Evolutionary conservation across 164 flowering plant species (phyloP).

Genomic region (Aristolochia contorta): DNA sequence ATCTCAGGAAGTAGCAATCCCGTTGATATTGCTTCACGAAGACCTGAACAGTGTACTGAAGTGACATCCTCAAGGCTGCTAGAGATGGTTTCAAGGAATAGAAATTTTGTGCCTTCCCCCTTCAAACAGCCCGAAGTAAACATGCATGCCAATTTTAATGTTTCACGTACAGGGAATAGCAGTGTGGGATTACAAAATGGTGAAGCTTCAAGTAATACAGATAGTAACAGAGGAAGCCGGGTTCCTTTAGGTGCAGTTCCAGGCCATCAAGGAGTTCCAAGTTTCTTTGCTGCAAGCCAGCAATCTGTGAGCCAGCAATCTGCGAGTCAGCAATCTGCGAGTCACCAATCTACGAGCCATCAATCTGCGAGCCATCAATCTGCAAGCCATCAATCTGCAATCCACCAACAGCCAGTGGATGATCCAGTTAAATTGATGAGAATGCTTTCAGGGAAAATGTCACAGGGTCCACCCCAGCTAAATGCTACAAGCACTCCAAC

Average conservation of each 20-base stretch:
- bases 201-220: slow-evolving; percentile 16
- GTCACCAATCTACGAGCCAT: too few relatives aligned
- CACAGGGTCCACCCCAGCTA: slow-evolving; percentile 26
- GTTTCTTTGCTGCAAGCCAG: slow-evolving; percentile 24
- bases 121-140: slow-evolving; percentile 23
- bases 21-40: slow-evolving; percentile 19
- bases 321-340: too few relatives aligned
- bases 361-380: too few relatives aligned
- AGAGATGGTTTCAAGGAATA: slow-evolving; percentile 26
- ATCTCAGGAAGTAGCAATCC: slow-evolving; percentile 21
- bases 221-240: slow-evolving; percentile 12
- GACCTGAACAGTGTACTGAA: slow-evolving; percentile 24
- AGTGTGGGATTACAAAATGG: slow-evolving; percentile 33
- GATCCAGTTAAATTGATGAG: slow-evolving; percentile 74
- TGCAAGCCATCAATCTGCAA: slow-evolving; percentile 4
- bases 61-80: slow-evolving; percentile 22
- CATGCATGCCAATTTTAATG: not conserved
- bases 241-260: slow-evolving; percentile 20
- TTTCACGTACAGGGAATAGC: not conserved
- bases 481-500: slow-evolving; percentile 21
- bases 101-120: slow-evolving; percentile 25
- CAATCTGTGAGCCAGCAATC: slow-evolving; percentile 2
- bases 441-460: slow-evolving; percentile 41
- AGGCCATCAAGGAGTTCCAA: slow-evolving; percentile 23
- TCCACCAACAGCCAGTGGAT: slow-evolving; percentile 37